A percentile compares a stretch with the other conserved stretches of the same genome.
Conservation (phyloP, 306 rosid species). For the Erythrophleum fordii region DNA sequence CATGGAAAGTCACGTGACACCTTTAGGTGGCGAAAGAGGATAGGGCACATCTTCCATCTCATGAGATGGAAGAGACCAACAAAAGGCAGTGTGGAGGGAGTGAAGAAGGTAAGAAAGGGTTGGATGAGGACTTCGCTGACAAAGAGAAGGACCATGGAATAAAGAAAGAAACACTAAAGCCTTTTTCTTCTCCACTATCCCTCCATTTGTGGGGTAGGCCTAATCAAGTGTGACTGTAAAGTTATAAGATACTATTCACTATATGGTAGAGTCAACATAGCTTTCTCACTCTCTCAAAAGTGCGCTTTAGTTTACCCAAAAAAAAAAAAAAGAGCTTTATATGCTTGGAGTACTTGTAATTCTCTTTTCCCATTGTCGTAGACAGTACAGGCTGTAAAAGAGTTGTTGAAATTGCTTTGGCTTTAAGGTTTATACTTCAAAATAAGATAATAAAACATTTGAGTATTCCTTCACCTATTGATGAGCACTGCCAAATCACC, state of each 20-base stretch:
- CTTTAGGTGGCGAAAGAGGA: conserved; percentile 94
- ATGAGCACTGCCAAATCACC: conserved; percentile 41
- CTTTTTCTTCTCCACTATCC: conserved; percentile 30
- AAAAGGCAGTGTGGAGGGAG: conserved; percentile 72
- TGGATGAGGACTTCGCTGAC: conserved; percentile 83
- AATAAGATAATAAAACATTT: conserved; percentile 20
- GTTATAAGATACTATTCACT: conserved; percentile 48
- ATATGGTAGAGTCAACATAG: conserved; percentile 57
- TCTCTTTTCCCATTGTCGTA: conserved; percentile 19
- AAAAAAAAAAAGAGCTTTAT: conserved; percentile 36
- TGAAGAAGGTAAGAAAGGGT: conserved; percentile 79
- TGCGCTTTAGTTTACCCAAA: conserved; percentile 42
- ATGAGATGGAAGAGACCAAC: conserved; percentile 77
- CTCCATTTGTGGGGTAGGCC: conserved; percentile 44
- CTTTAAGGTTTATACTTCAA: conserved; percentile 36
- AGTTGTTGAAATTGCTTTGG: conserved; percentile 52
- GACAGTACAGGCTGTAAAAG: conserved; percentile 63
- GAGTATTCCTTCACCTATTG: conserved; percentile 37
- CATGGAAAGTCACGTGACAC: conserved; percentile 68
- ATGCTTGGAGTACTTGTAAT: conserved; percentile 39
- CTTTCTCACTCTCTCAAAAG: conserved; percentile 57
- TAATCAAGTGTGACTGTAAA: conserved; percentile 53
- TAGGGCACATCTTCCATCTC: conserved; percentile 89
- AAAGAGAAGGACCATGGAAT: conserved; percentile 76
- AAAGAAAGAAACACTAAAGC: conserved; percentile 48